Percentiles rank a stretch among this genome's conserved stretches.
phyloP scores from a whole-genome alignment of 192 early-diverging fungal species.

The Diversispora eburnea region DNA sequence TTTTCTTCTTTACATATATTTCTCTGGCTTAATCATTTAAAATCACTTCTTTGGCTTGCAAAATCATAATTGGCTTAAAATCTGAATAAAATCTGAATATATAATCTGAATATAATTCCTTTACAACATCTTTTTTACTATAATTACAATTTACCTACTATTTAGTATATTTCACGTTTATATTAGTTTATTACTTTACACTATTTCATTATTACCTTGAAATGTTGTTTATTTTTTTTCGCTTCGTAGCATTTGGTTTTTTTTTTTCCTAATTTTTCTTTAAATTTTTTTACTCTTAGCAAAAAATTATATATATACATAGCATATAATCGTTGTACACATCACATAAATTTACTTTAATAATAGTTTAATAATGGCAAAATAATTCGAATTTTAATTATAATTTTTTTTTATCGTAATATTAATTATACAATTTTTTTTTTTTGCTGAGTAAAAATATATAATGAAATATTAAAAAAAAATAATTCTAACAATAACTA shows the following conservation, averaged over 20 bases:
- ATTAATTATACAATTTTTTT: no score
- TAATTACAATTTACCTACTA: not conserved
- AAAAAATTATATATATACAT: not conserved
- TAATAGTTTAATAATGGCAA: no score
- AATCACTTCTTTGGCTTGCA: not conserved
- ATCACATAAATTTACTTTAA: no score
- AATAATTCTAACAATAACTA: no score
- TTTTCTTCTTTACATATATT: not conserved
- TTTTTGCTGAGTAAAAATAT: no score
- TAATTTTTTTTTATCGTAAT: no score
- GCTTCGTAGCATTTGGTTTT: not conserved
- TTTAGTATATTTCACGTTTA: not conserved
- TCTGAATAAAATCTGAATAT: constrained; percentile 13
- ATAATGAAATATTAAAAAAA: no score
- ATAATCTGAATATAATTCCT: constrained; percentile 10
- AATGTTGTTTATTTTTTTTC: not conserved
- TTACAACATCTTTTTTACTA: not conserved
- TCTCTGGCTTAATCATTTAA: constrained; percentile 9
- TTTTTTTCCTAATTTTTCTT: not conserved
- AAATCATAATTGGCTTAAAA: not conserved
- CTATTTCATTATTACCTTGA: no score
- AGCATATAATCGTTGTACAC: no score
- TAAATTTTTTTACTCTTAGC: not conserved
- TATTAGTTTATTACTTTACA: not conserved
- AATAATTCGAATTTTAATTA: no score